Base-by-base conservation (phyloP, 495 filamentous ascomycete species). In the Aspergillus biplanus region DNA sequence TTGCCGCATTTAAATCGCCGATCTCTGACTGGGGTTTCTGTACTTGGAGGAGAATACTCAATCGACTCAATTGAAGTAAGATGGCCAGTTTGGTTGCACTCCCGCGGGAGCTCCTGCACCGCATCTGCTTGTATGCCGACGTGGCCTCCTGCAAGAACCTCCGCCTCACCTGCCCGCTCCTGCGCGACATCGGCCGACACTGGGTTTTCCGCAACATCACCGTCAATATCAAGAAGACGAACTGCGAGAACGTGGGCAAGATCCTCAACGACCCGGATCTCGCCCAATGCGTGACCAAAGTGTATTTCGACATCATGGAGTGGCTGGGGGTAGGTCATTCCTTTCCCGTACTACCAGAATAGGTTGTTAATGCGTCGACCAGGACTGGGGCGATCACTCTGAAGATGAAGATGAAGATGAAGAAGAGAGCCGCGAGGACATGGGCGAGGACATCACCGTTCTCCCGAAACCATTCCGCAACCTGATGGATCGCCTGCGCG, bases 71-170 rank as follows among this genome's bases (percentile, higher is more conserved):
- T 27, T 27, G 21, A 27, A 27, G 21, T 27, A 62, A 56, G n/a
- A 63, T 63, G 54, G 0, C 54, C 2, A 21, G 8, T 9, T 13
- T 63, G 0, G 15, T 13, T 16, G 7, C 33, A 3, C 54, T 66
- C n/a, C 64, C 64, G 15, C 27, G 15, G 4, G 64, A 66, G 46
- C 49, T 66, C 11, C 18, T 66, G 5, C 18, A 55, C 21, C 47
- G 33, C 33, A 35, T 63, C 21, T 56, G 59, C 44, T 56, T 7
- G 8, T 55, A 31, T 16, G 50, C 55, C 0, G 56, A 62, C 27
- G 31, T 35, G 39, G 7, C 21, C 33, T 59, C 59, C 6, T 48
- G 42, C 21, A 50, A 56, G 0, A 33, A 49, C 7, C 56, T 66
- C 6, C 60, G 59, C 6, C 56, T 63, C 1, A 39, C 59, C 1